Evolutionary conservation across 805 yeast genomes (phyloP), one percentile per base, ranked within the genome.

Genomic region (Starmerella potacharoeniae): DNA sequence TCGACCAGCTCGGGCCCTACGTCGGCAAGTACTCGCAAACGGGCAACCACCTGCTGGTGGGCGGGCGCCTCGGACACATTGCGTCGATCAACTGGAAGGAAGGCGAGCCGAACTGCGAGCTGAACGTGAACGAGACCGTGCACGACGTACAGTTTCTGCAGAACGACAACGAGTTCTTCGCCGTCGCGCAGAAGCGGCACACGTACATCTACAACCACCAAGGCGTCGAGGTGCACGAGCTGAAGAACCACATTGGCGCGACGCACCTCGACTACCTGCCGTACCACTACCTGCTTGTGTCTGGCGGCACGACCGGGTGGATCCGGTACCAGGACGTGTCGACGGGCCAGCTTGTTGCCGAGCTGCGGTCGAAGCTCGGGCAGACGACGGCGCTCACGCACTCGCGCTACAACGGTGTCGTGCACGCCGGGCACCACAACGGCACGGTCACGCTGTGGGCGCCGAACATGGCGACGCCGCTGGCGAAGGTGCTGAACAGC

Each of bases 31-130:
- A 84, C 68, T 79, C 93, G 2, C 76, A 91, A 68, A 88, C 88
- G 63, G 98, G 99, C 53, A 81, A 96, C 58, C 84, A 83, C 59
- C 68, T 93, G 49, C 74, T 93, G 37, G 72, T 93, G 28, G 93
- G 90, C 10, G 99, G 99, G 17, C 76, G 76, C 49, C 88, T 87
- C 67, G 99, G 99, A 3, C 98, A 93, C 73, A 81, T 93, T 51
- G 97, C 98, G 0, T 80, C 93, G 2, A 83, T 93, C 75, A 96
- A 93, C 71, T 93, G 98, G 97, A 80, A 95, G 66, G 79, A 81
- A 41, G 97, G 97, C 13, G 75, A 73, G 41, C 71, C 91, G 36
- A 83, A 81, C 58, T 82, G 95, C 45, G 99, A 93, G 68, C 69
- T 93, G 53, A 80, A 86, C 65, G 73, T 93, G 28, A 83, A 84